These are phyloP conservation scores for Exophiala dermatitidis DNA, from an alignment of 2,329 filamentous ascomycete species.

Conservation along the genomic window DNA sequence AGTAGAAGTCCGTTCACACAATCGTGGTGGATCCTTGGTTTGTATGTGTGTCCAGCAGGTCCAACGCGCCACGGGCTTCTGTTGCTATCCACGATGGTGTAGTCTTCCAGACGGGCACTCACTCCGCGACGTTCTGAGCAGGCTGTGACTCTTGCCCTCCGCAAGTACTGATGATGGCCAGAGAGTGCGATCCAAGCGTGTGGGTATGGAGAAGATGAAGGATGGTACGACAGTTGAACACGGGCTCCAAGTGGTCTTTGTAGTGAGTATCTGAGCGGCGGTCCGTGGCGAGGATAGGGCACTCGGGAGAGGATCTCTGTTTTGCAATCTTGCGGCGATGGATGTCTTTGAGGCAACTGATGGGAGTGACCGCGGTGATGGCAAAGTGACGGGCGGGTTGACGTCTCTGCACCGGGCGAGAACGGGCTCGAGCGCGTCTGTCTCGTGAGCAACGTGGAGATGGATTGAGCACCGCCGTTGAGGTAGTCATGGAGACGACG, in stretches of 20 bases:
- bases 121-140: constrained; percentile 1
- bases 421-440: constrained; percentile 9
- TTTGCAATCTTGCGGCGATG: constrained; percentile 17
- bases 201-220: constrained; percentile 9
- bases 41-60: not conserved
- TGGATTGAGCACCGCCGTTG: not conserved
- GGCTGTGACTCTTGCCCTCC: constrained; percentile 5
- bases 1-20: not conserved
- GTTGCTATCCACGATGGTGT: not conserved
- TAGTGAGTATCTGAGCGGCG: constrained; percentile 22
- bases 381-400: constrained; percentile 11
- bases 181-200: constrained; percentile 13
- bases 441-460: constrained; percentile 12
- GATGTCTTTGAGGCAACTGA: constrained; percentile 9
- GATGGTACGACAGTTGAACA: constrained; percentile 17
- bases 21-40: not conserved
- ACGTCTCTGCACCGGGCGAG: constrained; percentile 14
- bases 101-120: not conserved
- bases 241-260: constrained; percentile 18
- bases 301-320: constrained; percentile 6
- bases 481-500: not conserved
- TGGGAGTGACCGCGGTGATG: constrained; percentile 16
- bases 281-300: constrained; percentile 12
- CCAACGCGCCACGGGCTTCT: not conserved
- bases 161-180: constrained; percentile 4